Evolutionary conservation across 768 basidiomycete genomes (phyloP).

Genomic region (Pholiota microspora): DNA sequence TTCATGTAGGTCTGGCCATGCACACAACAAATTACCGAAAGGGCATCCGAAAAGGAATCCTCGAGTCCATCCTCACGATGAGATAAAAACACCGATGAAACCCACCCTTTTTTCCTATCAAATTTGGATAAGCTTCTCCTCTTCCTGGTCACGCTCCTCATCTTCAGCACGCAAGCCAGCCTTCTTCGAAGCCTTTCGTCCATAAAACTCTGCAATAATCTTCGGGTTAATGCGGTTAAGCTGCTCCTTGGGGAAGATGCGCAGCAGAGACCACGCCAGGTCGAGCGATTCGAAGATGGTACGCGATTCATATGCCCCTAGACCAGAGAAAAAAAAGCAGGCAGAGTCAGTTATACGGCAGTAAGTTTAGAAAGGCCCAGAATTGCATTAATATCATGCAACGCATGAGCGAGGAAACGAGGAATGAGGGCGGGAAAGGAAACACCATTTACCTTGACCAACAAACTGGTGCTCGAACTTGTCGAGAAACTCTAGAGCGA

Average conservation of each 20-base stretch:
- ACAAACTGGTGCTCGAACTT: conserved; percentile 98
- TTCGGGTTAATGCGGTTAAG: conserved; percentile 97
- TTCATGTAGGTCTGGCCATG: neutral
- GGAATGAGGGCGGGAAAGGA: neutral
- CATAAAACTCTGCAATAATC: conserved; percentile 93
- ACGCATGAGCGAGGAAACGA: conserved; percentile 2
- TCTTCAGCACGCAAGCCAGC: conserved; percentile 46
- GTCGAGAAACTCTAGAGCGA: conserved; percentile 95
- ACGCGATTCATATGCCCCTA: conserved; percentile 92
- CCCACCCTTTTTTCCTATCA: conserved; percentile 4
- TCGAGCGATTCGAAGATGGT: conserved; percentile 97
- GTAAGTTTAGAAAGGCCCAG: neutral
- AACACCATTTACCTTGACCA: conserved; percentile 67
- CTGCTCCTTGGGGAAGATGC: conserved; percentile 99
- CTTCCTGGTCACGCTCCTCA: conserved; percentile 42
- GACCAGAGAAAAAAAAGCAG: neutral
- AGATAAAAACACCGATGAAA: neutral
- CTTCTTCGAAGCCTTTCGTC: conserved; percentile 75
- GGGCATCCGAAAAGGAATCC: neutral
- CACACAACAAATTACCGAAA: neutral
- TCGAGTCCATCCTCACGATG: neutral
- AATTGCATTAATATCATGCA: neutral
- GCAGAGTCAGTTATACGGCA: neutral
- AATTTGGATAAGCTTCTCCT: conserved; percentile 25
- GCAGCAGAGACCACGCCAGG: conserved; percentile 92